phyloP scores from a whole-genome alignment of 306 rosid genomes.

The Mimosa bimucronata region DNA sequence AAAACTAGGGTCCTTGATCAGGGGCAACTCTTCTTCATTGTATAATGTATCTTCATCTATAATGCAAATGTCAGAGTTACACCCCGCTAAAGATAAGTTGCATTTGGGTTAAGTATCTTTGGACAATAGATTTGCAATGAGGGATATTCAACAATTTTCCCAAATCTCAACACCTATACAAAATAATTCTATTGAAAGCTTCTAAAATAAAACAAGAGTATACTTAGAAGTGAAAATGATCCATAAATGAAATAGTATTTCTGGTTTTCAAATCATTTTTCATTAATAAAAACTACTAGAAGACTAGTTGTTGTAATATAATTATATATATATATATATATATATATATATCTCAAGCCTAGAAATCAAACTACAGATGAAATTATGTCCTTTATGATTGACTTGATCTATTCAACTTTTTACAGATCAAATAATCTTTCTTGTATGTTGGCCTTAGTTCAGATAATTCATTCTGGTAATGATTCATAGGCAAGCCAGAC shows the following conservation, averaged over 20 bases:
- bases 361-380: background rate
- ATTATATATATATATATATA: no score
- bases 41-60: no score
- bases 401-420: background rate
- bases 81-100: no score
- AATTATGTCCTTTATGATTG: background rate
- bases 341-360: background rate
- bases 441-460: background rate
- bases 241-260: background rate
- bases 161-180: no score
- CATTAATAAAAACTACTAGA: background rate
- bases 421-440: background rate
- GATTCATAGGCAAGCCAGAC: background rate
- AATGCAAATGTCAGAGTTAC: no score
- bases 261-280: background rate
- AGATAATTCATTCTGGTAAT: constrained; percentile 16
- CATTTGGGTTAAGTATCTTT: no score
- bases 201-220: background rate
- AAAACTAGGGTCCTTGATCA: no score
- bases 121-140: no score
- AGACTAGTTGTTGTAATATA: constrained; percentile 9
- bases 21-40: no score
- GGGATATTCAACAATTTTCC: background rate
- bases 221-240: background rate
- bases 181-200: background rate